phyloP scores from a whole-genome alignment of 768 basidiomycete genomes.

The Mycena galericulata region DNA sequence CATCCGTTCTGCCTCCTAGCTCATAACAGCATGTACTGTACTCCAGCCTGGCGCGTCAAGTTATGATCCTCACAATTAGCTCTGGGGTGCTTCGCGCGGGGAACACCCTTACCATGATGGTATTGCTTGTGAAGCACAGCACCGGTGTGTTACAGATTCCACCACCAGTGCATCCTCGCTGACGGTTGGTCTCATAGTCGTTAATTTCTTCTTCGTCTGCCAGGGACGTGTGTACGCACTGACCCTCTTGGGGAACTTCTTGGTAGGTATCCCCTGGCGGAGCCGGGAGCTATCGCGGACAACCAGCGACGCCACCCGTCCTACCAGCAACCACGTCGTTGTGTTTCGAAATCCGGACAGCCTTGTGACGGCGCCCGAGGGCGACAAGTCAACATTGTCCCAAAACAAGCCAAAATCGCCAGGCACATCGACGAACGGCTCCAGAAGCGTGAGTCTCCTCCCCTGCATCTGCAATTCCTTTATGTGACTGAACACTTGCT shows the following conservation, averaged over 20 bases:
- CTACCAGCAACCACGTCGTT: background rate
- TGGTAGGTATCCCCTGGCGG: background rate
- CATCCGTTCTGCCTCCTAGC: no score
- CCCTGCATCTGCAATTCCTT: no score
- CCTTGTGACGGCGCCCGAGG: no score
- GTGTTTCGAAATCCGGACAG: no score
- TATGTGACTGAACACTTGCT: no score
- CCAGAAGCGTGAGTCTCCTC: no score
- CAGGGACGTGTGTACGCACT: background rate
- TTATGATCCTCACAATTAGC: no score
- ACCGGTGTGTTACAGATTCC: background rate
- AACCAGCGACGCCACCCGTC: background rate
- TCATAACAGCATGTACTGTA: background rate
- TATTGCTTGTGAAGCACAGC: background rate
- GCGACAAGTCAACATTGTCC: no score
- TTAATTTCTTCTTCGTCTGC: background rate
- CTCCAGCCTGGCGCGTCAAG: background rate
- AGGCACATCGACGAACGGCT: no score
- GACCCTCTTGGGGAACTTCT: background rate
- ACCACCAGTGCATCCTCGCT: background rate
- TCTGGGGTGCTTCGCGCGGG: no score
- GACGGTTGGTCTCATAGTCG: background rate
- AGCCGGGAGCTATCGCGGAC: background rate
- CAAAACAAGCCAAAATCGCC: no score
- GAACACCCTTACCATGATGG: background rate